These are phyloP conservation scores for Nakazawaea peltata DNA, from an alignment of 805 yeast genomes.

Conservation along the genomic window DNA sequence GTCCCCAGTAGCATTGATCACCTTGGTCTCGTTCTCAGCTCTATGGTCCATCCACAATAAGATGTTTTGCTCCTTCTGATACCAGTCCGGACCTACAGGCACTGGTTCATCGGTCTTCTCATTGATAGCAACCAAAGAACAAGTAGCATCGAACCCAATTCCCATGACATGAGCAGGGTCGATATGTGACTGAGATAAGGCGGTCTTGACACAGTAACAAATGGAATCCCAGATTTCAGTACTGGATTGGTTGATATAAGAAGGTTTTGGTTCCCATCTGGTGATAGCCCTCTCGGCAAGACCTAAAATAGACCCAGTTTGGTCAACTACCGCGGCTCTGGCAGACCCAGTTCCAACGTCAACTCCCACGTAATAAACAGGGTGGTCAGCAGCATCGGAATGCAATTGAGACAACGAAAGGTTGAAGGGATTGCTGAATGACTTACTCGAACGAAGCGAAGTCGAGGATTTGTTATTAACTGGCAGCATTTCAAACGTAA, in stretches of 20 bases:
- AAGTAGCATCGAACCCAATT: constrained; percentile 95
- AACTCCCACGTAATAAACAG: constrained; percentile 28
- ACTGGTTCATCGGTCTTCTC: constrained; percentile 61
- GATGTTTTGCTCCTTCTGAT: constrained; percentile 66
- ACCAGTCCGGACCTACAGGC: constrained; percentile 89
- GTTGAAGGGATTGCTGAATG: constrained; percentile 26
- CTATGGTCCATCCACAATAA: constrained; percentile 99
- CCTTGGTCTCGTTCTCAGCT: constrained; percentile 72
- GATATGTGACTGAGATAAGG: constrained; percentile 67
- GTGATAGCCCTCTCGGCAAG: constrained; percentile 73
- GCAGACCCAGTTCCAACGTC: constrained; percentile 91
- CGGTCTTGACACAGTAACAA: constrained; percentile 71
- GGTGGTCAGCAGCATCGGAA: constrained; percentile 14
- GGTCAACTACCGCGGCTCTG: constrained; percentile 85
- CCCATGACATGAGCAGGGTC: constrained; percentile 67
- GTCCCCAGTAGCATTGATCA: constrained; percentile 75
- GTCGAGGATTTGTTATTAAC: constrained; percentile 6
- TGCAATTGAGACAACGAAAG: constrained; percentile 23
- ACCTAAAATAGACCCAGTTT: constrained; percentile 72
- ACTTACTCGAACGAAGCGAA: constrained; percentile 14
- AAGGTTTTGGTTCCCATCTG: constrained; percentile 66
- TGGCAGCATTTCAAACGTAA: constrained; percentile 7
- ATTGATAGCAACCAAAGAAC: constrained; percentile 80
- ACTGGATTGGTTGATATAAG: constrained; percentile 77
- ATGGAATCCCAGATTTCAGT: constrained; percentile 89